Evolutionary conservation across 2,329 filamentous ascomycete genomes (phyloP).

Genomic region (Cercospora brassicicola): DNA sequence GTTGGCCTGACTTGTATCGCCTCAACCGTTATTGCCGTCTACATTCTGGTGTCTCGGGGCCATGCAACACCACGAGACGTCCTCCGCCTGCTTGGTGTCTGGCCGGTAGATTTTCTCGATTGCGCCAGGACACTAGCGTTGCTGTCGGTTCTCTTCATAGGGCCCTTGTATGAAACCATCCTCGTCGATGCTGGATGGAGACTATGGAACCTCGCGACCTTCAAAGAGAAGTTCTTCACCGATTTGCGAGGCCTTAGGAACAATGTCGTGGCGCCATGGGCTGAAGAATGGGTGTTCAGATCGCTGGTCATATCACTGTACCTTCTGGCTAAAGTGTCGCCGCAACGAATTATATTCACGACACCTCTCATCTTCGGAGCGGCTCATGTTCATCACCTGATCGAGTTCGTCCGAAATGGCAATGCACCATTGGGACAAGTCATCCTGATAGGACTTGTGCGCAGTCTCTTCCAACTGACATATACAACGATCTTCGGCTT

Average conservation of each 20-base stretch:
- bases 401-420: conserved; percentile 84
- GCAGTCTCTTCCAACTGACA: conserved; percentile 77
- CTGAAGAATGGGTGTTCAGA: conserved; percentile 92
- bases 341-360: conserved; percentile 67
- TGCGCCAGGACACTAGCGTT: conserved; percentile 62
- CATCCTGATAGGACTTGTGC: conserved; percentile 52
- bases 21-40: conserved; percentile 66
- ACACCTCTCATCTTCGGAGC: conserved; percentile 89
- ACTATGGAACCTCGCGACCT: conserved; percentile 50
- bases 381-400: conserved; percentile 92
- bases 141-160: conserved; percentile 76
- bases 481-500: conserved; percentile 94
- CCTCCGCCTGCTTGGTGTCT: conserved; percentile 74
- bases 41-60: conserved; percentile 61
- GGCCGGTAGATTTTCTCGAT: conserved; percentile 63
- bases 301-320: conserved; percentile 81
- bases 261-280: conserved; percentile 77
- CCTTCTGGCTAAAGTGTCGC: conserved; percentile 63
- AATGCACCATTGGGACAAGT: conserved; percentile 40
- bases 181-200: conserved; percentile 70
- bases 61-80: conserved; percentile 55
- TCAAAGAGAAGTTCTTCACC: conserved; percentile 61
- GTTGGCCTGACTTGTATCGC: conserved; percentile 73
- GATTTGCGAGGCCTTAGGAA: conserved; percentile 87
- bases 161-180: conserved; percentile 77